Conservation (phyloP, 106 monocot species). For the Posidonia australis region DNA sequence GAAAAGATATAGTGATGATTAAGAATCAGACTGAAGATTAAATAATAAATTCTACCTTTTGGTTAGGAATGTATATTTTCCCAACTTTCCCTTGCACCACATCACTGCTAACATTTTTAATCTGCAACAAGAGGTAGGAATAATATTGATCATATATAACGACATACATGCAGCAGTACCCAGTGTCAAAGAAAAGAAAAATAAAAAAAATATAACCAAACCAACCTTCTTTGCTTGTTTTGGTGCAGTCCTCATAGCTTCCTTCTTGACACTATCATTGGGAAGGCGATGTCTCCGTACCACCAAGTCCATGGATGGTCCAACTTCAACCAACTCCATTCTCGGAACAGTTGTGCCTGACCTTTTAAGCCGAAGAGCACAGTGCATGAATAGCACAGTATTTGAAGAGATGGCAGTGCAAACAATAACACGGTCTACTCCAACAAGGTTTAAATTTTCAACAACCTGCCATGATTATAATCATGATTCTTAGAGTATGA, state of each 20-base stretch:
- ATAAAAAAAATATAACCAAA: background rate
- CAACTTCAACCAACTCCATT: slow-evolving; percentile 84
- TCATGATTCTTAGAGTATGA: background rate
- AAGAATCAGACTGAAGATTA: background rate
- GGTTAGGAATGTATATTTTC: slow-evolving; percentile 88
- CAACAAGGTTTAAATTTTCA: slow-evolving; percentile 80
- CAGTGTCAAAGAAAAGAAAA: background rate
- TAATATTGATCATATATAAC: background rate
- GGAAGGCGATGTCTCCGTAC: slow-evolving; percentile 76
- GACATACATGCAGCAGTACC: background rate
- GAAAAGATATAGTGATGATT: background rate
- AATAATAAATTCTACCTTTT: slow-evolving; percentile 38
- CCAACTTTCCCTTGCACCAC: slow-evolving; percentile 63
- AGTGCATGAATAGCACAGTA: slow-evolving; percentile 60
- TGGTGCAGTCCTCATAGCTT: slow-evolving; percentile 64
- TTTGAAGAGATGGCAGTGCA: slow-evolving; percentile 65
- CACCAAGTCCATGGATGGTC: slow-evolving; percentile 92
- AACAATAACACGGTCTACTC: slow-evolving; percentile 71
- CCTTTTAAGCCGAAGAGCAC: slow-evolving; percentile 72
- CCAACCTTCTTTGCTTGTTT: slow-evolving; percentile 43
- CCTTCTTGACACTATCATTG: slow-evolving; percentile 58
- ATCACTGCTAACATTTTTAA: slow-evolving; percentile 74
- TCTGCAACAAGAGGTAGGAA: slow-evolving; percentile 23
- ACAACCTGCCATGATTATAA: slow-evolving; percentile 42
- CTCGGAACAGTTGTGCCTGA: slow-evolving; percentile 73